These are phyloP conservation scores for Globisporangium uncinulatum DNA, from an alignment of 352 stramenopile genomes.

Conservation along the genomic window DNA sequence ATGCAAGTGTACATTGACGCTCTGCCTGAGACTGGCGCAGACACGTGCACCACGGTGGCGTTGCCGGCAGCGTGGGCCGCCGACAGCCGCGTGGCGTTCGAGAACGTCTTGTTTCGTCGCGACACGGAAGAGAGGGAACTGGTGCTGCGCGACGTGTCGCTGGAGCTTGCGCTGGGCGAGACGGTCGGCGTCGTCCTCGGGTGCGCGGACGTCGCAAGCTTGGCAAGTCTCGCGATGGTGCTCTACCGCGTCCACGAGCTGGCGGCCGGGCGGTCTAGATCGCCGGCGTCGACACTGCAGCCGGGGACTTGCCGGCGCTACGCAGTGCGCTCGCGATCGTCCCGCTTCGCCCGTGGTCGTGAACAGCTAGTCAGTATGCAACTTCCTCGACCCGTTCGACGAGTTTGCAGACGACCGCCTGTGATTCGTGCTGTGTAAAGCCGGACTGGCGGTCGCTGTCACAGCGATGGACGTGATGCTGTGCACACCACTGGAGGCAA, in stretches of 20 bases:
- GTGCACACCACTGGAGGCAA: slow-evolving; percentile 27
- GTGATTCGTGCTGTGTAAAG: slow-evolving; percentile 27
- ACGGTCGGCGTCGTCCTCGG: slow-evolving; percentile 42
- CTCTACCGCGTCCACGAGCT: slow-evolving; percentile 48
- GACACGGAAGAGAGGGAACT: slow-evolving; percentile 21
- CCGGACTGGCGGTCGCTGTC: slow-evolving; percentile 24
- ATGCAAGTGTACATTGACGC: slow-evolving; percentile 81
- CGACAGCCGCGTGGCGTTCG: slow-evolving; percentile 82
- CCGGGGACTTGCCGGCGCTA: slow-evolving; percentile 24
- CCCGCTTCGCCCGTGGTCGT: slow-evolving; percentile 83
- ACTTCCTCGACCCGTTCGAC: slow-evolving; percentile 90
- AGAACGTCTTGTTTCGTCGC: slow-evolving; percentile 83
- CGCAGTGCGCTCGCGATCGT: slow-evolving; percentile 54
- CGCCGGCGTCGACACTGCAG: slow-evolving; percentile 80
- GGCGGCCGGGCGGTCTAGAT: slow-evolving; percentile 72
- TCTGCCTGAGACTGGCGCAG: slow-evolving; percentile 16
- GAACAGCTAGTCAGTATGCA: slow-evolving; percentile 88
- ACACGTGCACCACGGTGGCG: neutral
- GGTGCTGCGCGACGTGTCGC: slow-evolving; percentile 32
- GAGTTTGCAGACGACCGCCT: slow-evolving; percentile 55
- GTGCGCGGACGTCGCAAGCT: too few relatives aligned
- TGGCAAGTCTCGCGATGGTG: slow-evolving; percentile 42
- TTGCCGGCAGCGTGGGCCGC: slow-evolving; percentile 71
- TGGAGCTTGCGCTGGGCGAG: slow-evolving; percentile 25
- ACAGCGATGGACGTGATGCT: slow-evolving; percentile 34